Evolutionary conservation across 1,284 basidiomycete genomes (phyloP).

Genomic region (Trichosporon sp.): DNA sequence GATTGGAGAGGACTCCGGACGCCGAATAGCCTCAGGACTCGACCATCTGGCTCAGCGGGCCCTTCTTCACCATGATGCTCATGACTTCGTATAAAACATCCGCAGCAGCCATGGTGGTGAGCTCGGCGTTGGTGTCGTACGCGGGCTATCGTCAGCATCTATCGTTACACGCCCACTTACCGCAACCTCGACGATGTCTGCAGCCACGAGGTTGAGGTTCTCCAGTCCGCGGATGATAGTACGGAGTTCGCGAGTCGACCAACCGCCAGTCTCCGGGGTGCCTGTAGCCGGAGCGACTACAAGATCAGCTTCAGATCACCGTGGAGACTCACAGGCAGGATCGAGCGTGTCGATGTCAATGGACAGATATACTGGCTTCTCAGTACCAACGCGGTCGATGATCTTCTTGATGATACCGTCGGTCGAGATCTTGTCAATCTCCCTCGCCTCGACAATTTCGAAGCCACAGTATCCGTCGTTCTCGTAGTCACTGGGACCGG

Average conservation of each 20-base stretch:
- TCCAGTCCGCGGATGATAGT: constrained; percentile 36
- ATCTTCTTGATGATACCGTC: constrained; percentile 33
- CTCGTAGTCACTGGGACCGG: constrained; percentile 24
- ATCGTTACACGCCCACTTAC: neutral
- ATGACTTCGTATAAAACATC: constrained; percentile 39
- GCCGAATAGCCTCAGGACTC: neutral
- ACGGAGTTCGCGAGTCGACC: constrained; percentile 41
- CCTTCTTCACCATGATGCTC: constrained; percentile 15
- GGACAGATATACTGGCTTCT: constrained; percentile 17
- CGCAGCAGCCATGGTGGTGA: constrained; percentile 42
- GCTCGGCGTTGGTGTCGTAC: constrained; percentile 35
- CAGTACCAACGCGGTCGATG: constrained; percentile 22
- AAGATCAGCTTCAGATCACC: neutral
- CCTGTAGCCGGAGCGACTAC: constrained; percentile 8
- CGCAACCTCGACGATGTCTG: constrained; percentile 34
- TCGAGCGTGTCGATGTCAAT: constrained; percentile 29
- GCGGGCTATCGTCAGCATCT: constrained; percentile 5
- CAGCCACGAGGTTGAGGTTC: constrained; percentile 38
- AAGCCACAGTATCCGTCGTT: constrained; percentile 41
- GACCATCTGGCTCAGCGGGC: constrained; percentile 1
- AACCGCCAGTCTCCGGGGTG: constrained; percentile 38
- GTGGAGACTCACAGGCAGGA: constrained; percentile 10
- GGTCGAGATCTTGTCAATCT: constrained; percentile 42
- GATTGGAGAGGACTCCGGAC: too few relatives aligned
- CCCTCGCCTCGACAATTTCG: constrained; percentile 32